These are phyloP conservation scores for Alnus glutinosa DNA, from an alignment of 306 rosid species.

Conservation along the genomic window DNA sequence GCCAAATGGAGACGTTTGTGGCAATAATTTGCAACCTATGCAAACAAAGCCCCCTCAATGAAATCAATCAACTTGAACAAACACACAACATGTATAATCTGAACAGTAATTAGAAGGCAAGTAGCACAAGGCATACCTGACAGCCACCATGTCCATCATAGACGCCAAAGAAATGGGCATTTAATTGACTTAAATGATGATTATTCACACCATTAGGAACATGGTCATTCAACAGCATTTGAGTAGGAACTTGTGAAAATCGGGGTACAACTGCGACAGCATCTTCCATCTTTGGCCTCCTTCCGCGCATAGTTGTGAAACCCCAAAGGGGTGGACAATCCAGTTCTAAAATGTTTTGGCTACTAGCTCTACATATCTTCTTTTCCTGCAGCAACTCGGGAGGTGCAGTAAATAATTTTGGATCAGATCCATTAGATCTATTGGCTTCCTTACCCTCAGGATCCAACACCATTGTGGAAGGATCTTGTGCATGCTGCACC, in stretches of 20 bases:
- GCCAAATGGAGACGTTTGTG: slow-evolving; percentile 62
- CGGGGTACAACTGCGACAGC: slow-evolving; percentile 57
- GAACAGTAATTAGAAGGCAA: background rate
- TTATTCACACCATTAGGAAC: slow-evolving; percentile 23
- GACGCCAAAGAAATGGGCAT: slow-evolving; percentile 71
- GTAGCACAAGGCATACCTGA: slow-evolving; percentile 46
- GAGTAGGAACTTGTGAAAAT: slow-evolving; percentile 49
- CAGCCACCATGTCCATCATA: slow-evolving; percentile 88
- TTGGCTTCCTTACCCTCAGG: slow-evolving; percentile 37
- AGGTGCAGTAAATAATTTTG: slow-evolving; percentile 33
- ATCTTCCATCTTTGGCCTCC: slow-evolving; percentile 87
- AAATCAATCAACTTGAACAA: slow-evolving; percentile 23
- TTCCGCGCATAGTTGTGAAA: slow-evolving; percentile 60
- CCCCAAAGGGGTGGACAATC: slow-evolving; percentile 62
- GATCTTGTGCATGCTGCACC: slow-evolving; percentile 29
- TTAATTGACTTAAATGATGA: slow-evolving; percentile 20
- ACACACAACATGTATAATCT: slow-evolving; percentile 5
- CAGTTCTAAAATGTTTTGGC: slow-evolving; percentile 33
- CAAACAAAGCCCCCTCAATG: slow-evolving; percentile 16
- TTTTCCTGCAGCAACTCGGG: slow-evolving; percentile 35
- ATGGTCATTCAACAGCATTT: slow-evolving; percentile 44
- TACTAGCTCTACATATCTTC: slow-evolving; percentile 37
- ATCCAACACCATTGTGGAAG: slow-evolving; percentile 32
- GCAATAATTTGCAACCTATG: slow-evolving; percentile 81
- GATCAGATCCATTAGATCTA: slow-evolving; percentile 44